phyloP scores from a whole-genome alignment of 805 yeast species.

The Candida mattraensis region DNA sequence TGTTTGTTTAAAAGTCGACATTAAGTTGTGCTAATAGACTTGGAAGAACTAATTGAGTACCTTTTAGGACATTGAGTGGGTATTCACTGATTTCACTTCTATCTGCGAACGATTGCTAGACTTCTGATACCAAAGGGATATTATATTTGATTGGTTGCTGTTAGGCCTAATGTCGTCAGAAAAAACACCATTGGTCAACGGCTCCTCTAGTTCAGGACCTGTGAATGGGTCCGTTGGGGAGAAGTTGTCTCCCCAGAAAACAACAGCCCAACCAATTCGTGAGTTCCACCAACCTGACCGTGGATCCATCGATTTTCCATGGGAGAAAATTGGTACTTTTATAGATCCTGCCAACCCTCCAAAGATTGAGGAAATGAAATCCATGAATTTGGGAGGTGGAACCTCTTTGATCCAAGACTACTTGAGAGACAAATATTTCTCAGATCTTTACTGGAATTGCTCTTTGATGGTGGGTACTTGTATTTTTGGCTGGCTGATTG shows the following conservation, averaged over 20 bases:
- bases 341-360: constrained; percentile 30
- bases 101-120: no score
- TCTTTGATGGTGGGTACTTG: constrained; percentile 67
- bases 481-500: constrained; percentile 67
- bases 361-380: constrained; percentile 15
- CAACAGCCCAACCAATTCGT: constrained; percentile 6
- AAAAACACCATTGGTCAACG: neutral
- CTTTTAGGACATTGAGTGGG: no score
- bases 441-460: constrained; percentile 73
- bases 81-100: no score
- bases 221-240: neutral
- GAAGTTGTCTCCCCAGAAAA: neutral
- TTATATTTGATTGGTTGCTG: no score
- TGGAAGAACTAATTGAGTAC: no score
- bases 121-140: no score
- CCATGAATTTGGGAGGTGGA: constrained; percentile 16
- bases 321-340: constrained; percentile 36
- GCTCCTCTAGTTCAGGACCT: constrained; percentile 1
- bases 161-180: constrained; percentile 7
- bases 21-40: no score
- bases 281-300: constrained; percentile 12
- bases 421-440: constrained; percentile 64
- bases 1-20: no score
- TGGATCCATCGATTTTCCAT: constrained; percentile 31
- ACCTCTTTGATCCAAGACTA: constrained; percentile 50